Percentiles rank a stretch among this genome's conserved stretches.
Evolutionary conservation across 148 eudicot species (phyloP).

Genomic region (Rhododendron mucronatum): DNA sequence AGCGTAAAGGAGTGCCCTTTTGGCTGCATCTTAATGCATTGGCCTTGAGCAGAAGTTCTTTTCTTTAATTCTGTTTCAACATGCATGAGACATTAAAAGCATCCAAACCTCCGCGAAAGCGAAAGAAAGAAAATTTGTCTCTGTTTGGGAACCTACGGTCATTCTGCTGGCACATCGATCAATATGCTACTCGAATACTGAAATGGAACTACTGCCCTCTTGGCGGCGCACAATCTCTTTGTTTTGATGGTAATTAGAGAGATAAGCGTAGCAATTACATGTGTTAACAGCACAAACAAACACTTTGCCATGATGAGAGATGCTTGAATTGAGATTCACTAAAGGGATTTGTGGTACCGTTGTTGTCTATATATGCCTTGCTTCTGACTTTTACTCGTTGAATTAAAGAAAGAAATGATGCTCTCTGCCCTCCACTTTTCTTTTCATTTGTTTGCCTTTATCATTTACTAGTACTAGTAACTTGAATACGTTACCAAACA

Average conservation of each 20-base stretch:
- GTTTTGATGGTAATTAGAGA: neutral
- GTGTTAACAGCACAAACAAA: neutral
- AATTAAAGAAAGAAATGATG: neutral
- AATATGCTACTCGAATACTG: neutral
- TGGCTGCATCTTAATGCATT: neutral
- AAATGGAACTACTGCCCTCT: neutral
- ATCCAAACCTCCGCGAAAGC: neutral
- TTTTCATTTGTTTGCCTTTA: neutral
- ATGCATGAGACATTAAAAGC: neutral
- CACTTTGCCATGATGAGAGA: neutral
- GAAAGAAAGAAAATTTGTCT: neutral
- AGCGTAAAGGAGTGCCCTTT: constrained; percentile 10
- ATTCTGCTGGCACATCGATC: neutral
- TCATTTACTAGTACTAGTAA: neutral
- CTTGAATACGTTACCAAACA: neutral
- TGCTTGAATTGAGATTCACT: constrained; percentile 23
- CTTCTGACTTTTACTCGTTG: constrained; percentile 5
- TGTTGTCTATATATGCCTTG: neutral
- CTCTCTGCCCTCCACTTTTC: neutral
- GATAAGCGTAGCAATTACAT: neutral
- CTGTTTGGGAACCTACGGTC: neutral
- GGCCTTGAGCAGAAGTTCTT: neutral
- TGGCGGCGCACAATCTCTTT: neutral
- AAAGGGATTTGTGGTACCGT: constrained; percentile 7
- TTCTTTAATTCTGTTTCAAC: neutral